These are phyloP conservation scores for Hibiscus mutabilis DNA, from an alignment of 345 rosid species.

Conservation along the genomic window DNA sequence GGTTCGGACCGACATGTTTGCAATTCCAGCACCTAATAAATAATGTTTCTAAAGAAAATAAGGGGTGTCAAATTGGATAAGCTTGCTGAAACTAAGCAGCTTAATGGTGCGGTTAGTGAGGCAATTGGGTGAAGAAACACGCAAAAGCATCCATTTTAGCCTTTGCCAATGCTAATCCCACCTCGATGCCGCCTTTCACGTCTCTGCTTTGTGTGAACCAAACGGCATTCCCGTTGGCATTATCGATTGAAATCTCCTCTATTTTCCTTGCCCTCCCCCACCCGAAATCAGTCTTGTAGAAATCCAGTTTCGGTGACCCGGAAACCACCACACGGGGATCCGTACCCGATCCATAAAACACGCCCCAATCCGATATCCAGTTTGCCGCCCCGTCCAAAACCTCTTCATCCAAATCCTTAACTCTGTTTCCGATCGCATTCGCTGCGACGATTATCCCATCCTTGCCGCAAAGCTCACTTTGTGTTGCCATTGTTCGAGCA, in stretches of 20 bases:
- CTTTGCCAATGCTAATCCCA: slow-evolving; percentile 22
- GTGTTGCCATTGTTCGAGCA: not conserved
- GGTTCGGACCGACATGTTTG: too few relatives aligned
- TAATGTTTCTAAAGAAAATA: too few relatives aligned
- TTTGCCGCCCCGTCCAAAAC: slow-evolving; percentile 1
- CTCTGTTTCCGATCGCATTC: not conserved
- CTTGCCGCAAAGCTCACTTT: not conserved
- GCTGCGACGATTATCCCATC: slow-evolving; percentile 7
- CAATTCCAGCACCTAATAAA: too few relatives aligned
- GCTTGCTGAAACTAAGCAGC: not conserved
- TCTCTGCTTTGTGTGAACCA: slow-evolving; percentile 30
- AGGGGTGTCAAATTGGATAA: not conserved
- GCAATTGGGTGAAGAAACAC: slow-evolving; percentile 7
- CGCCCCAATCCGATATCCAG: slow-evolving; percentile 6
- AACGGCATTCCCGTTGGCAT: slow-evolving; percentile 11
- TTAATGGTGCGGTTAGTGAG: not conserved
- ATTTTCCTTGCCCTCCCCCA: slow-evolving; percentile 43
- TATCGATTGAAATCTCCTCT: slow-evolving; percentile 34
- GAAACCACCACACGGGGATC: slow-evolving; percentile 4
- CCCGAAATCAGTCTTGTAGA: slow-evolving; percentile 41
- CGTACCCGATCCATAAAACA: slow-evolving; percentile 4
- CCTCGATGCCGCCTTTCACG: slow-evolving; percentile 32
- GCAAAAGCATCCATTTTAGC: slow-evolving; percentile 23
- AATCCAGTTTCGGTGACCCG: slow-evolving; percentile 41
- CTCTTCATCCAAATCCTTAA: not conserved